Conservation (phyloP, 2,329 filamentous ascomycete species). For the Fusarium illudens region DNA sequence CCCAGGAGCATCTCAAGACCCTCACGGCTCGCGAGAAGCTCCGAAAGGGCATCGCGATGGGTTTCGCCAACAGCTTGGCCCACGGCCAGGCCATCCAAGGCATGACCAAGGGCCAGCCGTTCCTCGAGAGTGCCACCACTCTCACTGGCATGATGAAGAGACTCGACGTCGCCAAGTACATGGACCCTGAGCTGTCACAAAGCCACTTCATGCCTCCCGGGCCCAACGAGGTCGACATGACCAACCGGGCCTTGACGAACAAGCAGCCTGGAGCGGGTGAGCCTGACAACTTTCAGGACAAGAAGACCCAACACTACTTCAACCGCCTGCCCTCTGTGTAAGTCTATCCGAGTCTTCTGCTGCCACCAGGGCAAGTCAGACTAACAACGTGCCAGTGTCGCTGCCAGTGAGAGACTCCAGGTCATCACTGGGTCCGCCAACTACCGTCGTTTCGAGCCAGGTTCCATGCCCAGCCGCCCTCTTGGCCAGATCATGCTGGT, state of each 20-base stretch:
- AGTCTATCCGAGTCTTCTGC: not conserved
- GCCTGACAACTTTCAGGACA: not conserved
- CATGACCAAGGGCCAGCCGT: not conserved
- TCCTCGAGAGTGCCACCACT: not conserved
- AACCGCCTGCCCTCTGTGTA: slow-evolving; percentile 10
- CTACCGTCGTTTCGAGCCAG: slow-evolving; percentile 1
- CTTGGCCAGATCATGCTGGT: slow-evolving; percentile 9
- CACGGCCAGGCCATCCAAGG: not conserved
- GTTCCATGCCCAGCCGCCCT: not conserved
- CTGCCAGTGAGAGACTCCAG: slow-evolving; percentile 29
- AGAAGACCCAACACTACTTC: slow-evolving; percentile 7
- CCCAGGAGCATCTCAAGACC: slow-evolving; percentile 16
- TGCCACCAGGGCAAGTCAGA: not conserved
- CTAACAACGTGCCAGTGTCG: slow-evolving; percentile 12
- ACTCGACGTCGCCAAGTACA: slow-evolving; percentile 5
- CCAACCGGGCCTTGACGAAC: slow-evolving; percentile 5
- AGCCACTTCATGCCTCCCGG: not conserved
- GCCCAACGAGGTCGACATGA: not conserved
- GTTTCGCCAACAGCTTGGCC: slow-evolving; percentile 19
- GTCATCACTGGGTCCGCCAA: slow-evolving; percentile 25
- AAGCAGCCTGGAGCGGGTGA: not conserved
- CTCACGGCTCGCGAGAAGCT: slow-evolving; percentile 30
- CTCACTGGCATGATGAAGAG: slow-evolving; percentile 11
- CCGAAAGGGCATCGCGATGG: slow-evolving; percentile 30
- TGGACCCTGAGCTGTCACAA: slow-evolving; percentile 4